Base-by-base conservation (phyloP, 75 land plant species). In the Adiantum capillusveneris region DNA sequence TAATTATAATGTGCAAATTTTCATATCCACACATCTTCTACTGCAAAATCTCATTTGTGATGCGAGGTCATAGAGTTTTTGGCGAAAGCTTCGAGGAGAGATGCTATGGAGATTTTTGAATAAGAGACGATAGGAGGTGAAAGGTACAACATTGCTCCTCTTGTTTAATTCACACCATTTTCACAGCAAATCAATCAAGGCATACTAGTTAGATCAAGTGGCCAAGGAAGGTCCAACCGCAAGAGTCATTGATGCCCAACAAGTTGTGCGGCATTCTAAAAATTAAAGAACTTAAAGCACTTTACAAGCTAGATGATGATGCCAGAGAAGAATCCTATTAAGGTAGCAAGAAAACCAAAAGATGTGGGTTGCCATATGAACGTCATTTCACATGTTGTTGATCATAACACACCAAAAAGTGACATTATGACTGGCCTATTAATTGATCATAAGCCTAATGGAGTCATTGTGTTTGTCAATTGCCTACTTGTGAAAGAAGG, bases 181-280 rank as follows among this genome's bases (percentile, higher is more conserved):
- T n/a, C n/a, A n/a, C n/a, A n/a, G n/a, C n/a, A n/a, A n/a, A n/a
- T n/a, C n/a, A n/a, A n/a, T n/a, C n/a, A n/a, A n/a, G n/a, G n/a
- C n/a, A n/a, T n/a, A n/a, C n/a, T n/a, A n/a, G n/a, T n/a, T n/a
- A n/a, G n/a, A n/a, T 39, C 67, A 95, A 97, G 95, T 95, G 26
- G 79, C 92, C 55, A 95, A 95, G 59, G 99, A 95, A 65, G 92
- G 99, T 13, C 75, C 90, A 25, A 88, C 99, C 44, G 99, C 99
- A 48, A 81, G 99, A 54, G 96, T 95, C 7, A 88, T 95, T 31
- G 99, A 95, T 75, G 81, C 68, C 55, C 91, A 95, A 62, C 88
- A 90, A 58, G 76, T 90, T 50, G 78, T 74, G 39, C 67, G 99
- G 53, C 74, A 82, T 28, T 86, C 92, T 59, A 80, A 84, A n/a